Conservation (phyloP, 139 green algal species). For the Tetraselmis chui region DNA sequence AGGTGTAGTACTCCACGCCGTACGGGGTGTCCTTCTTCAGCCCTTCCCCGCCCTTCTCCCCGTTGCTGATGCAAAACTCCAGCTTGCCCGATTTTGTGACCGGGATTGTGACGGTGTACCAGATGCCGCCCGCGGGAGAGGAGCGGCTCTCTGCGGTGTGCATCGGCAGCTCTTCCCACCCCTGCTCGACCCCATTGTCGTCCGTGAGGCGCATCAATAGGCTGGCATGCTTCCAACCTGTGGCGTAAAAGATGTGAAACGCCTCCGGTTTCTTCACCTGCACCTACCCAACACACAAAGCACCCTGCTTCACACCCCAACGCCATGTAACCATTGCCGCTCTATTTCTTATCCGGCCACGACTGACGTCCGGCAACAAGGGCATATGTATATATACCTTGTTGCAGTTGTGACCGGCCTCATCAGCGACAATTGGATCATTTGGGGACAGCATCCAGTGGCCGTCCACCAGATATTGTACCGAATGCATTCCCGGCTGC, state of each 20-base stretch:
- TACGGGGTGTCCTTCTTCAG: conserved; percentile 30
- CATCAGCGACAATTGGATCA: conserved; percentile 19
- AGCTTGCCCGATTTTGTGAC: conserved; percentile 4
- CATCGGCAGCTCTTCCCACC: conserved; percentile 32
- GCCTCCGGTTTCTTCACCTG: conserved; percentile 27
- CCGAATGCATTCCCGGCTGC: conserved; percentile 40
- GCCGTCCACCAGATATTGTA: conserved; percentile 52
- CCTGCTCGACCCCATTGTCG: conserved; percentile 2
- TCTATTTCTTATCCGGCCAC: too few species aligned
- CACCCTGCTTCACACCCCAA: too few species aligned
- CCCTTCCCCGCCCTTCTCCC: conserved; percentile 5
- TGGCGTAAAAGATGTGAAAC: conserved; percentile 50
- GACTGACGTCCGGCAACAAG: too few species aligned
- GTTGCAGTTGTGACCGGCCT: conserved; percentile 35
- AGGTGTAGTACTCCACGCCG: conserved; percentile 29
- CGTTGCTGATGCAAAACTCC: conserved; percentile 38
- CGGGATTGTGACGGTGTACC: conserved; percentile 18
- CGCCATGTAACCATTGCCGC: too few species aligned
- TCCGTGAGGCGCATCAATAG: conserved; percentile 18
- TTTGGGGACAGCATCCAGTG: conserved; percentile 35
- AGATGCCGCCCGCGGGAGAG: conserved; percentile 24
- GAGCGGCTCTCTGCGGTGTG: conserved; percentile 29
- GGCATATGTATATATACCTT: too few species aligned
- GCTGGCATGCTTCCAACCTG: conserved; percentile 37
- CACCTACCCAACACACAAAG: background rate